Evolutionary conservation across 2,329 filamentous ascomycete species (phyloP).

Genomic region (Daldinia eschscholtzii): DNA sequence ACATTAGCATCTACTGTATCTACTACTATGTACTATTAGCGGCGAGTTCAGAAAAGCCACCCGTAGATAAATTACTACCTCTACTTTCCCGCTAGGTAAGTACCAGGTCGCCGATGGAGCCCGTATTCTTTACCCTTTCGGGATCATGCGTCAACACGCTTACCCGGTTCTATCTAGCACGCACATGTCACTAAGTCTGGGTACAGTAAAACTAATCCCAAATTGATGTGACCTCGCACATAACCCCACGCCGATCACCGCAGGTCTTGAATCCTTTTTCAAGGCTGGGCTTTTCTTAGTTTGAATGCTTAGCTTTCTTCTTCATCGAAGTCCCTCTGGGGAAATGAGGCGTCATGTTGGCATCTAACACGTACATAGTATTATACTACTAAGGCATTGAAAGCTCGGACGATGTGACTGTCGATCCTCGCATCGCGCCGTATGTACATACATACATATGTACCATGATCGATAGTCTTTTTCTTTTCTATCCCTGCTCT

Average conservation of each 20-base stretch:
- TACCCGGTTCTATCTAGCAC: slow-evolving; percentile 44
- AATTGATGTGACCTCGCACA: slow-evolving; percentile 43
- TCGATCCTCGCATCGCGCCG: slow-evolving; percentile 44
- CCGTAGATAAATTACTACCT: slow-evolving; percentile 31
- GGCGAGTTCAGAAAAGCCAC: slow-evolving; percentile 1
- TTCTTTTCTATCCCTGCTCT: slow-evolving; percentile 34
- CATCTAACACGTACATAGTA: slow-evolving; percentile 23
- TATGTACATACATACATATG: slow-evolving; percentile 35
- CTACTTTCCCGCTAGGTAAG: slow-evolving; percentile 18
- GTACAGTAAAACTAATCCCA: slow-evolving; percentile 40
- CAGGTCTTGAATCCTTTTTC: slow-evolving; percentile 40
- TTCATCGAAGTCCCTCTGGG: slow-evolving; percentile 36
- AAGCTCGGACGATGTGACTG: slow-evolving; percentile 45
- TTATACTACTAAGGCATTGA: slow-evolving; percentile 38
- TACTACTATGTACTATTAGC: not conserved
- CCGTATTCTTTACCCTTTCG: slow-evolving; percentile 39
- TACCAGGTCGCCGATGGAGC: slow-evolving; percentile 37
- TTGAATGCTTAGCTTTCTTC: slow-evolving; percentile 23
- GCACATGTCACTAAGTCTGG: slow-evolving; percentile 40
- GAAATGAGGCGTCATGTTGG: slow-evolving; percentile 43
- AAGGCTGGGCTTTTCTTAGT: slow-evolving; percentile 25
- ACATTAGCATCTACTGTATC: not conserved
- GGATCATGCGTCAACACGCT: slow-evolving; percentile 41
- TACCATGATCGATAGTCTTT: slow-evolving; percentile 44
- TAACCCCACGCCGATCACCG: slow-evolving; percentile 44